Percentiles rank a stretch among this genome's conserved stretches.
These are phyloP conservation scores for Yarrowia yakushimensis DNA, from an alignment of 805 yeast genomes.

Conservation along the genomic window DNA sequence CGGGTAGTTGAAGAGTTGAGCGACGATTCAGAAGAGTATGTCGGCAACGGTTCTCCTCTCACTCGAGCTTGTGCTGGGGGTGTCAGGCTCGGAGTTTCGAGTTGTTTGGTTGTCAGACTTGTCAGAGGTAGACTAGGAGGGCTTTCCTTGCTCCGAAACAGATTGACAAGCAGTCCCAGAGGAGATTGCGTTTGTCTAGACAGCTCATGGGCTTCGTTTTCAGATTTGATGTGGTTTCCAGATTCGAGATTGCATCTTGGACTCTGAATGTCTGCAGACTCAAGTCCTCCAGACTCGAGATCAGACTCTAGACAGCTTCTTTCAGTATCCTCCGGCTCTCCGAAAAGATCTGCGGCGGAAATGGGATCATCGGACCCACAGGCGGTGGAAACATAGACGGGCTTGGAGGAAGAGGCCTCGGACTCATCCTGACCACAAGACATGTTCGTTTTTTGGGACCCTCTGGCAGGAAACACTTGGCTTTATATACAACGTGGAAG, in stretches of 20 bases:
- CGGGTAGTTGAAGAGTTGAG: constrained; percentile 2
- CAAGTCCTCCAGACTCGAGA: too few relatives aligned
- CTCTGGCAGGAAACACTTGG: neutral
- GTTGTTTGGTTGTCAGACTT: neutral
- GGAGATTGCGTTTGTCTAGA: too few relatives aligned
- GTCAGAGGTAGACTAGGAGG: neutral
- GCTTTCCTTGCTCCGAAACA: neutral
- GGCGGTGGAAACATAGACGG: neutral
- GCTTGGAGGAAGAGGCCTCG: neutral
- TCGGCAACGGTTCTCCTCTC: neutral
- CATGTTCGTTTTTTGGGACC: neutral
- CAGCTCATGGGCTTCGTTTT: too few relatives aligned
- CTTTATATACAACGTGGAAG: neutral
- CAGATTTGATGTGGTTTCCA: too few relatives aligned
- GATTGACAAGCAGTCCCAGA: too few relatives aligned
- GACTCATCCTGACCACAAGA: neutral
- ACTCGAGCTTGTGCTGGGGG: neutral
- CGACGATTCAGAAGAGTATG: neutral
- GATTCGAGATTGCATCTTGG: too few relatives aligned
- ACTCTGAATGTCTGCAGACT: too few relatives aligned
- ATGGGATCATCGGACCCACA: neutral
- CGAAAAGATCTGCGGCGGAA: neutral
- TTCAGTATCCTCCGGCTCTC: too few relatives aligned
- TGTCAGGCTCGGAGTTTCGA: neutral
- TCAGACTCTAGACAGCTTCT: too few relatives aligned